These are phyloP conservation scores for Leccinum pellstonianum DNA, from an alignment of 768 basidiomycete genomes.

Conservation along the genomic window DNA sequence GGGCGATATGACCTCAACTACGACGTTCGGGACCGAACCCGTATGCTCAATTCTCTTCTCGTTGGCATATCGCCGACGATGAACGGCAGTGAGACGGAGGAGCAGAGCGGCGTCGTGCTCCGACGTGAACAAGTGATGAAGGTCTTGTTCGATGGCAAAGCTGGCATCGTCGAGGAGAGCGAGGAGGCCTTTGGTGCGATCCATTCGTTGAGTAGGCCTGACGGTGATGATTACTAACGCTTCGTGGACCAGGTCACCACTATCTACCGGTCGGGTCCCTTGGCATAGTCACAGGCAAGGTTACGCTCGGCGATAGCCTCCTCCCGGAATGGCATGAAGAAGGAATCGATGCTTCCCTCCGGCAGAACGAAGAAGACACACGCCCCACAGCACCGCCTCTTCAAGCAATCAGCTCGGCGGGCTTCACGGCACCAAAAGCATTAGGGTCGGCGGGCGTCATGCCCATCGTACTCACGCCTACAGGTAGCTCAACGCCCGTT, in stretches of 20 bases:
- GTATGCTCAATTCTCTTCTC: slow-evolving; percentile 75
- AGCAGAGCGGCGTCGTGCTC: slow-evolving; percentile 70
- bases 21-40: slow-evolving; percentile 87
- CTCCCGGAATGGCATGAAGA: slow-evolving; percentile 88
- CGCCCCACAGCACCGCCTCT: slow-evolving; percentile 30
- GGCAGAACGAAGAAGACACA: slow-evolving; percentile 63
- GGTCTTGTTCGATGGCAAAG: slow-evolving; percentile 79
- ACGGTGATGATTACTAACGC: slow-evolving; percentile 2
- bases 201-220: neutral
- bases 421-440: slow-evolving; percentile 25
- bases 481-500: slow-evolving; percentile 44
- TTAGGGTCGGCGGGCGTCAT: slow-evolving; percentile 34
- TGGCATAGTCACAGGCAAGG: slow-evolving; percentile 56
- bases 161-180: slow-evolving; percentile 39
- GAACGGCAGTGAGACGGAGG: slow-evolving; percentile 39
- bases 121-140: slow-evolving; percentile 78
- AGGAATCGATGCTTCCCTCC: slow-evolving; percentile 74
- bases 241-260: slow-evolving; percentile 33
- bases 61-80: slow-evolving; percentile 47
- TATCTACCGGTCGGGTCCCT: slow-evolving; percentile 62
- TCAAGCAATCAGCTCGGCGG: slow-evolving; percentile 42
- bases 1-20: slow-evolving; percentile 88
- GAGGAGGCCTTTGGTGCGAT: slow-evolving; percentile 37
- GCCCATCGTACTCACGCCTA: slow-evolving; percentile 60
- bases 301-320: slow-evolving; percentile 39